Evolutionary conservation across 208 protist genomes (phyloP).

Genomic region (Acanthamoeba lenticulata): DNA sequence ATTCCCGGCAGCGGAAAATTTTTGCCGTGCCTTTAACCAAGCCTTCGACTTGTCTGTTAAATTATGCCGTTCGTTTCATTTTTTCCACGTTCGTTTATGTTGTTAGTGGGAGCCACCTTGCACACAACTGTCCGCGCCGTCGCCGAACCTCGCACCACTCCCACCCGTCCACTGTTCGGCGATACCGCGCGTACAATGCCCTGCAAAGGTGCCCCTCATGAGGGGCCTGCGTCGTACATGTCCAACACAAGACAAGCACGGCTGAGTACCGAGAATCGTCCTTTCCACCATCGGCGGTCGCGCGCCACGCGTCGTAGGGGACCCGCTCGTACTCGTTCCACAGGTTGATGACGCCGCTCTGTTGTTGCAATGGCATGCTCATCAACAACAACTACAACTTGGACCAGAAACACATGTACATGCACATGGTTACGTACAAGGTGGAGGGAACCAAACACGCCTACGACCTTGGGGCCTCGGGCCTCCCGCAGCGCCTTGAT

Average conservation of each 20-base stretch:
- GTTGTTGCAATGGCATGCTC: too few relatives aligned
- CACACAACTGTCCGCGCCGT: too few relatives aligned
- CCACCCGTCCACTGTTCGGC: not conserved
- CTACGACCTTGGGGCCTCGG: not conserved
- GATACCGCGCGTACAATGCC: not conserved
- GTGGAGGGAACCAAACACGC: not conserved
- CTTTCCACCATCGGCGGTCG: not conserved
- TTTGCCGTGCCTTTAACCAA: too few relatives aligned
- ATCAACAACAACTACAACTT: too few relatives aligned
- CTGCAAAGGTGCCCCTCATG: not conserved
- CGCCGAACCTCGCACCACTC: not conserved
- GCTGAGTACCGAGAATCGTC: not conserved
- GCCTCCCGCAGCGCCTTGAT: not conserved
- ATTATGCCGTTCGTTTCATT: too few relatives aligned
- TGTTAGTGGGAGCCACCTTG: too few relatives aligned
- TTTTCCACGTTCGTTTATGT: too few relatives aligned
- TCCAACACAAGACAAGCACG: not conserved
- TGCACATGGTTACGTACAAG: not conserved
- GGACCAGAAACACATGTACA: not conserved
- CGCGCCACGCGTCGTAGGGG: not conserved
- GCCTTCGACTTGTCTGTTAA: too few relatives aligned
- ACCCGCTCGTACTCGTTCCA: not conserved
- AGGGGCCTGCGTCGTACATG: not conserved
- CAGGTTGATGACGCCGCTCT: conserved; percentile 1
- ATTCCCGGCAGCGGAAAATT: too few relatives aligned